These are phyloP conservation scores for Pythium utonaiense DNA, from an alignment of 352 stramenopile species.

Conservation along the genomic window DNA sequence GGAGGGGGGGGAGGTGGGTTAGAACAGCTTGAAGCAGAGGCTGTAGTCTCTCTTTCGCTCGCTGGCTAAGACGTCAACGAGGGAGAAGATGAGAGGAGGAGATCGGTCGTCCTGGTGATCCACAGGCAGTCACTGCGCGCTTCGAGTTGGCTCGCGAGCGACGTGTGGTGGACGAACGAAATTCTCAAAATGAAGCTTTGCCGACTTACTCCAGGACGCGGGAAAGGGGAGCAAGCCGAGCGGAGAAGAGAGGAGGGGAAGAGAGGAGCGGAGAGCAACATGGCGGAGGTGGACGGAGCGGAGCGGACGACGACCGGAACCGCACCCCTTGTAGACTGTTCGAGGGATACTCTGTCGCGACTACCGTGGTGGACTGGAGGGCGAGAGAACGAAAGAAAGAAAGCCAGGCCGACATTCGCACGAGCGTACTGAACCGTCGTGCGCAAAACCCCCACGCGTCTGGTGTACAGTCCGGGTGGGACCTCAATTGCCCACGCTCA, in stretches of 20 bases:
- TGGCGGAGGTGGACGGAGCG: background rate
- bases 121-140: conserved; percentile 18
- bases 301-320: conserved; percentile 10
- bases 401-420: conserved; percentile 24
- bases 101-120: conserved; percentile 17
- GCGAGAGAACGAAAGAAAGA: conserved; percentile 25
- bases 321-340: conserved; percentile 6
- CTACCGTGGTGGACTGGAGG: background rate
- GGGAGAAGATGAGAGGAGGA: conserved; percentile 36
- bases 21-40: conserved; percentile 26
- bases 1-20: conserved; percentile 7
- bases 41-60: conserved; percentile 30
- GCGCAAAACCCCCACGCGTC: conserved; percentile 3
- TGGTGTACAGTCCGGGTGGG: conserved; percentile 6
- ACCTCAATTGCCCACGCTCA: background rate
- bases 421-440: conserved; percentile 17
- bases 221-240: background rate
- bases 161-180: conserved; percentile 39
- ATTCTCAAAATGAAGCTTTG: conserved; percentile 38
- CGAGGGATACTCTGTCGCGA: background rate
- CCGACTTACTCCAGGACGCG: background rate
- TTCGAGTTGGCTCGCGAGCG: conserved; percentile 17
- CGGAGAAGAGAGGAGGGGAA: conserved; percentile 15
- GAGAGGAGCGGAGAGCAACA: conserved; percentile 6
- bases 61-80: conserved; percentile 3